Conservation (phyloP, 495 filamentous ascomycete genomes). For the Xylaria longipes region DNA sequence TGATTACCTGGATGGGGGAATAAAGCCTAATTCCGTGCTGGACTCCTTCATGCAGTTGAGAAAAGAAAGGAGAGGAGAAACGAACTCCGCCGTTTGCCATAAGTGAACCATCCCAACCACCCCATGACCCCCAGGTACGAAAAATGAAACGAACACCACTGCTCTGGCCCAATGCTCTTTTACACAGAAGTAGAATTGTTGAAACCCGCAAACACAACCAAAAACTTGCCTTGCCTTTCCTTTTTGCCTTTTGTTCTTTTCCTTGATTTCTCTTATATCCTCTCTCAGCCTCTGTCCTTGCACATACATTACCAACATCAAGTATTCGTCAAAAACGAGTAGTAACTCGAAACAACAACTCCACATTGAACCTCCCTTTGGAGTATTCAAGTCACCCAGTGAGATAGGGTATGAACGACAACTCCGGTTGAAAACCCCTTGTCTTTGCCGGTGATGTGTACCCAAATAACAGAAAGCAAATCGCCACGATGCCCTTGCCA, state of each 20-base stretch:
- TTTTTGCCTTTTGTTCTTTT: constrained; percentile 6
- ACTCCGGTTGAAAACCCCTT: constrained; percentile 25
- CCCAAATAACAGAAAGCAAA: constrained; percentile 33
- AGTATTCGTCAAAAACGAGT: constrained; percentile 18
- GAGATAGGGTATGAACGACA: constrained; percentile 22
- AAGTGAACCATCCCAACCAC: constrained; percentile 24
- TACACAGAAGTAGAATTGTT: constrained; percentile 18
- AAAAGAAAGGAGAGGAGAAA: constrained; percentile 16
- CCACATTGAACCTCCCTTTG: constrained; percentile 14
- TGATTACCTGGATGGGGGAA: neutral
- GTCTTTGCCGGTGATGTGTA: constrained; percentile 10
- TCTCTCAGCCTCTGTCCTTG: neutral
- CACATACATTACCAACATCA: constrained; percentile 24
- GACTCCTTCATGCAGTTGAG: constrained; percentile 35
- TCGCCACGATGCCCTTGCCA: constrained; percentile 33
- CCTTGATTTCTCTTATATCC: constrained; percentile 5
- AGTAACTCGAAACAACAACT: constrained; percentile 20
- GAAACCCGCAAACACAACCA: constrained; percentile 16
- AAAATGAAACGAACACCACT: constrained; percentile 24
- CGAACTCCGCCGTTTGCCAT: constrained; percentile 30
- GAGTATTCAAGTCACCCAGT: constrained; percentile 18
- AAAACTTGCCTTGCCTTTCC: constrained; percentile 7
- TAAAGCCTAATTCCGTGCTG: constrained; percentile 28
- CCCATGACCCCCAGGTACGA: constrained; percentile 27
- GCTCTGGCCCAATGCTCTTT: constrained; percentile 29